Conservation (phyloP, 2,329 filamentous ascomycete genomes). For the Corniculantispora saksenae region DNA sequence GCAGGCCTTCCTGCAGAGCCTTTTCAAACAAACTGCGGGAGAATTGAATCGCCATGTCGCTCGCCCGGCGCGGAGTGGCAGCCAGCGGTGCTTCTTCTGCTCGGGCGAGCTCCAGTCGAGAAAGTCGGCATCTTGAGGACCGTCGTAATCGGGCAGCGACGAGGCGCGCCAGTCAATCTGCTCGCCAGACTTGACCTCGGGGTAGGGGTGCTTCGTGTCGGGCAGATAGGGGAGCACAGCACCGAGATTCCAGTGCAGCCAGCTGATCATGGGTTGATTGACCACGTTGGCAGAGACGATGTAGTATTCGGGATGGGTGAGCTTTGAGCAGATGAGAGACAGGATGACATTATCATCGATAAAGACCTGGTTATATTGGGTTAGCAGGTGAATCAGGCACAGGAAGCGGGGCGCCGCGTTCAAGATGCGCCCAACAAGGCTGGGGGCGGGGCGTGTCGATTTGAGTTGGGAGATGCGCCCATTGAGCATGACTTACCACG, state of each 20-base stretch:
- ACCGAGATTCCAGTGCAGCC: constrained; percentile 55
- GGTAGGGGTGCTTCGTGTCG: constrained; percentile 36
- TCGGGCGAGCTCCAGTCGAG: constrained; percentile 37
- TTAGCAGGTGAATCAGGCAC: constrained; percentile 5
- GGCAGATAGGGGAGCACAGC: constrained; percentile 56
- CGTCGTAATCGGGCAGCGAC: constrained; percentile 36
- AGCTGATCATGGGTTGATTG: constrained; percentile 55
- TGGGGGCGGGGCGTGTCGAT: neutral
- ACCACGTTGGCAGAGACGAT: constrained; percentile 58
- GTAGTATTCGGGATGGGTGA: constrained; percentile 51
- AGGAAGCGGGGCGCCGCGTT: too few relatives aligned
- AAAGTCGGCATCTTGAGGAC: constrained; percentile 30
- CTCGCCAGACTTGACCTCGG: constrained; percentile 28
- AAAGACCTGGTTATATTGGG: constrained; percentile 31
- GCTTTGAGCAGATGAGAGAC: constrained; percentile 53
- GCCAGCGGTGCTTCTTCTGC: constrained; percentile 34
- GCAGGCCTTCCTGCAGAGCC: neutral
- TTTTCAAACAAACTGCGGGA: neutral
- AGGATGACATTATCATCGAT: constrained; percentile 47
- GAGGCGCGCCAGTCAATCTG: constrained; percentile 41
- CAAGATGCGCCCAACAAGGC: neutral
- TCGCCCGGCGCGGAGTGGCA: neutral
- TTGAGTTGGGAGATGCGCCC: neutral
- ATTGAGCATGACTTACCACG: constrained; percentile 33
- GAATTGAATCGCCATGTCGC: neutral